These are phyloP conservation scores for Talaromyces pinophilus DNA, from an alignment of 2,329 filamentous ascomycete species.

Conservation along the genomic window DNA sequence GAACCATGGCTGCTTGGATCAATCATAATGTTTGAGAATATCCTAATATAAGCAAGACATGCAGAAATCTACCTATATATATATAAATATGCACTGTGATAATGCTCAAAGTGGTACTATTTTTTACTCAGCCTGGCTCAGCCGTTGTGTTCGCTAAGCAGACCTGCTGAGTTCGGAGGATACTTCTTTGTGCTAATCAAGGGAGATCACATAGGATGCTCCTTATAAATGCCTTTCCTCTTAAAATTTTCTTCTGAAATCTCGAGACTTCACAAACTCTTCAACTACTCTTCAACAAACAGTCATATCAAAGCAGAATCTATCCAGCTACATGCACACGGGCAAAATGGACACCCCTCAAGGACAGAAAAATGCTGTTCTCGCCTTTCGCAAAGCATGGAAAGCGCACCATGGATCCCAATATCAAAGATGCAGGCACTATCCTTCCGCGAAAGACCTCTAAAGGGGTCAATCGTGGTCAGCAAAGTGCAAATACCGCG, in stretches of 20 bases:
- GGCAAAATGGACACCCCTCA: constrained; percentile 9
- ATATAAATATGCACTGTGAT: no score
- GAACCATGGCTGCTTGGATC: no score
- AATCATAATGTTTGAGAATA: no score
- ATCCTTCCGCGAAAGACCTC: constrained; percentile 16
- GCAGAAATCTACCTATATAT: no score
- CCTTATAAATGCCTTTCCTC: no score
- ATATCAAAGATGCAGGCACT: constrained; percentile 18
- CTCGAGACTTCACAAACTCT: neutral
- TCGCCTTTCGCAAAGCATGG: constrained; percentile 9
- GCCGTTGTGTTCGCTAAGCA: no score
- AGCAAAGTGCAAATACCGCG: constrained; percentile 14
- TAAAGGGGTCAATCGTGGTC: constrained; percentile 15
- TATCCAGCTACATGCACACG: neutral
- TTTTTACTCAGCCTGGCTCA: no score
- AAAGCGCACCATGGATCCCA: constrained; percentile 15
- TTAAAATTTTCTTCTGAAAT: neutral
- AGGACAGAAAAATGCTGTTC: constrained; percentile 14
- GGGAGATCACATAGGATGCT: no score
- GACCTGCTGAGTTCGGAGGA: neutral
- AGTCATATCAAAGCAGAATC: neutral
- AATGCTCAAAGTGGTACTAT: no score
- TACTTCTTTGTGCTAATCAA: no score
- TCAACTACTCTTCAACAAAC: neutral
- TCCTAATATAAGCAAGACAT: no score